Percentiles rank a stretch among this genome's conserved stretches.
phyloP scores from a whole-genome alignment of 495 filamentous ascomycete species.

The Rhypophila decipiens region DNA sequence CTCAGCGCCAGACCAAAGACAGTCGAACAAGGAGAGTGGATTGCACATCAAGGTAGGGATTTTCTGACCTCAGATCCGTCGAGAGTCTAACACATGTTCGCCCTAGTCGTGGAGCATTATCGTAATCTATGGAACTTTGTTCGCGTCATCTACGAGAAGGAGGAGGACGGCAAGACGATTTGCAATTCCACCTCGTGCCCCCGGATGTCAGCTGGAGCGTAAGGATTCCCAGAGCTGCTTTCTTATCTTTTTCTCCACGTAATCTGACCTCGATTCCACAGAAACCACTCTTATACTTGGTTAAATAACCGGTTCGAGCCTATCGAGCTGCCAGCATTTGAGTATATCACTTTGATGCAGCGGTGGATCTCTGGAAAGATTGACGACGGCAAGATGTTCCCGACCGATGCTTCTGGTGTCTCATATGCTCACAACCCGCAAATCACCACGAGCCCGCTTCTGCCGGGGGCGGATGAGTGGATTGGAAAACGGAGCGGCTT shows the following conservation, averaged over 20 bases:
- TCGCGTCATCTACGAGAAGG: constrained; percentile 71
- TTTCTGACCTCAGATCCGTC: not conserved
- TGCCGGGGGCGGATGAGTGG: constrained; percentile 61
- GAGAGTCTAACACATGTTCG: not conserved
- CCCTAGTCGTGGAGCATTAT: constrained; percentile 81
- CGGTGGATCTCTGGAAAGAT: constrained; percentile 92
- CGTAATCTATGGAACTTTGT: constrained; percentile 79
- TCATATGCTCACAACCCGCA: constrained; percentile 51
- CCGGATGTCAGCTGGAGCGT: constrained; percentile 87
- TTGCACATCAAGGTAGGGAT: constrained; percentile 77
- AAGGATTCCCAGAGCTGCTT: constrained; percentile 43
- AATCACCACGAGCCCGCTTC: constrained; percentile 53
- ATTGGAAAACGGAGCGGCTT: constrained; percentile 84
- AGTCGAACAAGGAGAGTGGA: constrained; percentile 87
- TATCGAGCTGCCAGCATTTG: constrained; percentile 66
- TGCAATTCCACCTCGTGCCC: constrained; percentile 81
- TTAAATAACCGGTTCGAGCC: constrained; percentile 59
- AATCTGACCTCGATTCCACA: constrained; percentile 26
- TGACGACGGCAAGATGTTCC: constrained; percentile 78
- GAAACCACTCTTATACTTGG: constrained; percentile 87
- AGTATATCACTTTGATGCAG: constrained; percentile 88
- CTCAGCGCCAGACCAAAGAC: constrained; percentile 82
- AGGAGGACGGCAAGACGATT: constrained; percentile 63
- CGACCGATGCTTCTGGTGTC: constrained; percentile 59
- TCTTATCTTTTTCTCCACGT: not conserved